These are phyloP conservation scores for Deuterostichococcus epilithicus DNA, from an alignment of 139 green algal genomes.

Conservation along the genomic window DNA sequence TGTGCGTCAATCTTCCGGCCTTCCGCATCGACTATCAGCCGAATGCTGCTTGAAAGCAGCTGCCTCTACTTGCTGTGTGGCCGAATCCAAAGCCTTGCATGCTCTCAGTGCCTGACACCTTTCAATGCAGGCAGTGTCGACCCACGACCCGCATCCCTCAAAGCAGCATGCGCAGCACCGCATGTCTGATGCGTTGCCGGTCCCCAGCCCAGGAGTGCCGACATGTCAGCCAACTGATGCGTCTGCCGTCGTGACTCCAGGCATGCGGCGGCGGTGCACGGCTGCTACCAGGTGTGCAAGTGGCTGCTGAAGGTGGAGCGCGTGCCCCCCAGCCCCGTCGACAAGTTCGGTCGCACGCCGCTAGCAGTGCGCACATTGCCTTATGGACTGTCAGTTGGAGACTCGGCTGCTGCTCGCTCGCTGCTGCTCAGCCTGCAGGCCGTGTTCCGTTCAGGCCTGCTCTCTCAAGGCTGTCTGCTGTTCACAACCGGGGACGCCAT, in stretches of 20 bases:
- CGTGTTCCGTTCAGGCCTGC: background rate
- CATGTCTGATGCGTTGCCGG: background rate
- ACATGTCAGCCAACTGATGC: background rate
- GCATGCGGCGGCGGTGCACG: constrained; percentile 73
- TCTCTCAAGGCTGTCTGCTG: background rate
- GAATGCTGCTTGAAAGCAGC: background rate
- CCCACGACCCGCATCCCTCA: background rate
- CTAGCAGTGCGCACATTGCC: constrained; percentile 54
- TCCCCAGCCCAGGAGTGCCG: no score
- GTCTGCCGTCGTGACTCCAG: constrained; percentile 32
- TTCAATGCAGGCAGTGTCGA: background rate
- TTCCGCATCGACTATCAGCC: background rate
- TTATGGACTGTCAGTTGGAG: background rate
- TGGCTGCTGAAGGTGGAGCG: constrained; percentile 71
- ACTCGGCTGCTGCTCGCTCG: background rate
- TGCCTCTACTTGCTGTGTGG: background rate
- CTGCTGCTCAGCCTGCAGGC: background rate
- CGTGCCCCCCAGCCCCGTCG: constrained; percentile 59
- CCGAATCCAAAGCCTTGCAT: background rate
- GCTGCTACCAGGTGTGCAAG: constrained; percentile 68
- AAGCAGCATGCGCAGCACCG: background rate
- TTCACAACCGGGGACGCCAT: no score
- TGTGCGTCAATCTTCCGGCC: background rate
- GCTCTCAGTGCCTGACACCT: background rate
- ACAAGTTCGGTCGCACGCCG: constrained; percentile 74